A percentile compares a stretch with the other conserved stretches of the same genome.
Evolutionary conservation across 495 filamentous ascomycete genomes (phyloP).

Genomic region (Aeminium ludgeri): DNA sequence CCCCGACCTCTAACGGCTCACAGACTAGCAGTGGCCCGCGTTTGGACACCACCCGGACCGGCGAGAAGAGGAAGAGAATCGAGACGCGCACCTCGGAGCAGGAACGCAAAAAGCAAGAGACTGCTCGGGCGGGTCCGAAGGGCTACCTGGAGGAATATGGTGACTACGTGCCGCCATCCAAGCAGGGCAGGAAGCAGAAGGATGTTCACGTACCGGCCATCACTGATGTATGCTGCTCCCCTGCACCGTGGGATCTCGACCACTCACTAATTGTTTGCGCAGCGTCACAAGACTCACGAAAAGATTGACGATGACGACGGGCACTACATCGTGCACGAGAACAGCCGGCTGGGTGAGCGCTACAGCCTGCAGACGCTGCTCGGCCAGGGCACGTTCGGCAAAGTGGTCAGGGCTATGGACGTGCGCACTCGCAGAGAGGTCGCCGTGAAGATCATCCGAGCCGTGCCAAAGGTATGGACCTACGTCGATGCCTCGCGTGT

Average conservation of each 20-base stretch:
- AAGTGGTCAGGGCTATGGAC: slow-evolving; percentile 87
- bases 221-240: slow-evolving; percentile 53
- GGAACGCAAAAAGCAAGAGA: slow-evolving; percentile 41
- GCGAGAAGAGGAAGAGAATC: slow-evolving; percentile 75
- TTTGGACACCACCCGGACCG: slow-evolving; percentile 33
- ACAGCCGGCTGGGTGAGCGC: slow-evolving; percentile 67
- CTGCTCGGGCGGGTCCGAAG: slow-evolving; percentile 55
- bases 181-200: slow-evolving; percentile 75
- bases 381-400: slow-evolving; percentile 94
- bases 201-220: slow-evolving; percentile 76
- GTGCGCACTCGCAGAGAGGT: slow-evolving; percentile 55
- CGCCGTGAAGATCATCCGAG: slow-evolving; percentile 94
- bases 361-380: slow-evolving; percentile 79
- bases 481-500: not conserved
- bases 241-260: slow-evolving; percentile 4
- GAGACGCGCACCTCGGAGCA: slow-evolving; percentile 53
- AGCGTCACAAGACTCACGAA: slow-evolving; percentile 28
- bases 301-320: slow-evolving; percentile 89
- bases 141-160: slow-evolving; percentile 51
- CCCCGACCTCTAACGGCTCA: slow-evolving; percentile 74
- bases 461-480: slow-evolving; percentile 56
- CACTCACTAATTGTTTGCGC: slow-evolving; percentile 19
- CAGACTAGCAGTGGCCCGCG: slow-evolving; percentile 36
- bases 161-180: slow-evolving; percentile 68
- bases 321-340: slow-evolving; percentile 79